Base-by-base conservation (phyloP, 495 filamentous ascomycete species). In the Aspergillus bridgeri region DNA sequence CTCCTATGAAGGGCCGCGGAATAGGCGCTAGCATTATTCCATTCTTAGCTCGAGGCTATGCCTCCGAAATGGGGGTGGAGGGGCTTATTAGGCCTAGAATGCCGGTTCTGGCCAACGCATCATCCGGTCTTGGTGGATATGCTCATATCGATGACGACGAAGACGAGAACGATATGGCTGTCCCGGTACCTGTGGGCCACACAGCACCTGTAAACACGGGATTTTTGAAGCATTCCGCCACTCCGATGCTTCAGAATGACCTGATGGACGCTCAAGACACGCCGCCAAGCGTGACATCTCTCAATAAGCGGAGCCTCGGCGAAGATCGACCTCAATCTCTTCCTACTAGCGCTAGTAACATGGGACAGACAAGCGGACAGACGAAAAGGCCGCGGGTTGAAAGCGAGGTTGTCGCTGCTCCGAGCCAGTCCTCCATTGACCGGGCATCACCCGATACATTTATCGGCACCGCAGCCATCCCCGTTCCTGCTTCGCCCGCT, bases 11-110 rank as follows among this genome's bases (percentile, higher is more conserved):
- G 46, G 83, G 84, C 3, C 79, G 79, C 24, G 77, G 71, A 25
- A 78, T 77, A 42, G 80, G 81, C 55, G 75, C 84, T 15, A 91
- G 88, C 63, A 86, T 96, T 48, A 70, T 97, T 24, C 91, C 91
- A 6, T 87, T 93, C 60, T 73, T 96, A 23, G 81, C 81, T 22
- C 75, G 83, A 53, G 75, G 75, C 45, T 87, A 83, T 63, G 75
- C 84, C 1, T 71, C 76, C 27, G 79, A 84, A 46, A 71, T 83
- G 55, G 81, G 79, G 18, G 87, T 93, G 0, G 91, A 96, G 69
- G 79, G 83, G 18, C 60, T 96, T 53, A 72, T 96, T 6, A 76
- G 86, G 27, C 87, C 89, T 0, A 78, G 85, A 46, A 83, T 86
- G 83, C 85, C 84, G 5, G 73, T 86, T 18, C 53, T 78, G 56